phyloP scores from a whole-genome alignment of 345 rosid genomes.

The Nephelium lappaceum region DNA sequence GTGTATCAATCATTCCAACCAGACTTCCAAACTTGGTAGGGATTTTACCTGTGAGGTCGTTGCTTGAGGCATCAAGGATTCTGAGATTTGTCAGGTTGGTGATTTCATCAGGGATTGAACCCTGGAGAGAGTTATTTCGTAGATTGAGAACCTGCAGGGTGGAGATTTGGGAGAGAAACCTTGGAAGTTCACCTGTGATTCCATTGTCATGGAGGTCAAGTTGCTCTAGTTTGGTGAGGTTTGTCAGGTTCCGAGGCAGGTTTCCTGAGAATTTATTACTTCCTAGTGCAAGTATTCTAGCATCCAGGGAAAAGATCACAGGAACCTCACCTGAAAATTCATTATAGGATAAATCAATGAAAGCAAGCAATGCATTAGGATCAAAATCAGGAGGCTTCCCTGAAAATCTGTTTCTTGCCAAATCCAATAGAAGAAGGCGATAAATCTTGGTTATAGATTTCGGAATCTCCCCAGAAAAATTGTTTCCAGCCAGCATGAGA shows the following conservation, averaged over 20 bases:
- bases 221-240: constrained; percentile 34
- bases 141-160: constrained; percentile 33
- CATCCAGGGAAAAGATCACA: constrained; percentile 25
- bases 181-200: constrained; percentile 36
- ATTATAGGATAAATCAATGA: constrained; percentile 37
- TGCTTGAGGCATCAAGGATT: constrained; percentile 39
- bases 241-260: constrained; percentile 27
- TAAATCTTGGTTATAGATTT: constrained; percentile 30
- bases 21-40: constrained; percentile 30
- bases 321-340: constrained; percentile 39
- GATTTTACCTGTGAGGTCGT: constrained; percentile 30
- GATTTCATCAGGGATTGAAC: constrained; percentile 23
- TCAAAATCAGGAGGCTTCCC: constrained; percentile 30
- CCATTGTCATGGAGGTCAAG: constrained; percentile 39
- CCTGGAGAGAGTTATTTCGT: constrained; percentile 32
- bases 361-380: constrained; percentile 25
- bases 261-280: constrained; percentile 36
- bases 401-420: constrained; percentile 36
- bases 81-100: constrained; percentile 31
- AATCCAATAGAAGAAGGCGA: constrained; percentile 35
- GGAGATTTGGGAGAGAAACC: constrained; percentile 30
- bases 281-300: constrained; percentile 27
- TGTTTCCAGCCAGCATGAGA: constrained; percentile 32
- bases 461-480: constrained; percentile 39
- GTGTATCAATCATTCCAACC: constrained; percentile 33